phyloP scores from a whole-genome alignment of 2,329 filamentous ascomycete species.

The Trichoderma sp. region DNA sequence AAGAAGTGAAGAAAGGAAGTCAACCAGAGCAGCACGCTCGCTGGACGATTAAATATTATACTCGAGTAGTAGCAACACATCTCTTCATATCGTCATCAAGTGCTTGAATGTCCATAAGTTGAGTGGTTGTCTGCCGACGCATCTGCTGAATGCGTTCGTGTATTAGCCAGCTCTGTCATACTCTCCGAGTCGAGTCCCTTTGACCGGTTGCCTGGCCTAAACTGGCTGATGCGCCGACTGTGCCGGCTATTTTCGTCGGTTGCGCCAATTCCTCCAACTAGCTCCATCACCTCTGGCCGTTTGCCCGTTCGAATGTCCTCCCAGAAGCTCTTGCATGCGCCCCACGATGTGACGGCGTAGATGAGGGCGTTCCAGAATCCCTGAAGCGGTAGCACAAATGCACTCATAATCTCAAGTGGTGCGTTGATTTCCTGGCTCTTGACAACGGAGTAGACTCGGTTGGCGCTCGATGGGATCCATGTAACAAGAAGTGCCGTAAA shows the following conservation, averaged over 20 bases:
- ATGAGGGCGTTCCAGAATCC: conserved; percentile 83
- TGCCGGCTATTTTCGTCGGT: conserved; percentile 18
- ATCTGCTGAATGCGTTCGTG: conserved; percentile 9
- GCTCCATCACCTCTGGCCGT: conserved; percentile 34
- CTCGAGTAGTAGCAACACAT: conserved; percentile 11
- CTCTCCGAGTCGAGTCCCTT: conserved; percentile 19
- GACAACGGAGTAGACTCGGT: conserved; percentile 69
- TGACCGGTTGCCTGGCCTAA: not conserved
- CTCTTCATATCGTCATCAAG: not conserved
- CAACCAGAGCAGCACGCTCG: not conserved
- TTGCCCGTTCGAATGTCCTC: conserved; percentile 35
- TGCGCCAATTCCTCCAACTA: conserved; percentile 29
- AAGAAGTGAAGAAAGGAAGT: not conserved
- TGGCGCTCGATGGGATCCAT: conserved; percentile 75
- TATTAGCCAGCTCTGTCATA: conserved; percentile 15
- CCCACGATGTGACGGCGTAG: conserved; percentile 68
- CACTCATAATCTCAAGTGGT: conserved; percentile 65
- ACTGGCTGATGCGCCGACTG: conserved; percentile 13
- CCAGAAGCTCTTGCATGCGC: conserved; percentile 54
- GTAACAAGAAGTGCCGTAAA: conserved; percentile 69
- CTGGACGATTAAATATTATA: conserved; percentile 16
- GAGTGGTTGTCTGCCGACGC: conserved; percentile 4
- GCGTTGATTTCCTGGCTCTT: conserved; percentile 52
- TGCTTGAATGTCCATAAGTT: not conserved
- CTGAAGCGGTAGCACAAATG: conserved; percentile 74